Evolutionary conservation across 257 asterid genomes (phyloP).

Genomic region (Nicotiana undulata): DNA sequence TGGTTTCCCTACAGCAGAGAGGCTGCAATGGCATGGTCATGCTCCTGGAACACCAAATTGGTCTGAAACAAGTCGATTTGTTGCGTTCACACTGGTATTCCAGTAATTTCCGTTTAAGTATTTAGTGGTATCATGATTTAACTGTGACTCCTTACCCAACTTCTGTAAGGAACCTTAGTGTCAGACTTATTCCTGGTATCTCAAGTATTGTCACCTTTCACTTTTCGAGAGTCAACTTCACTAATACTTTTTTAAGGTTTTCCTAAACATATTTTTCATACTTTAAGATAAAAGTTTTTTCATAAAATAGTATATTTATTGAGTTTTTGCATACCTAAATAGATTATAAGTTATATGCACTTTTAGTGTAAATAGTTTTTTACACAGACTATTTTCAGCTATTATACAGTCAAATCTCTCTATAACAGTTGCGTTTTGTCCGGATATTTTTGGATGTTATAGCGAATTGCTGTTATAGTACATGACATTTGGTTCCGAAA

Average conservation of each 20-base stretch:
- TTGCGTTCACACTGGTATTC: conserved; percentile 77
- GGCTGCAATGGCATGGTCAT: conserved; percentile 94
- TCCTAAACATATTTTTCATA: background rate
- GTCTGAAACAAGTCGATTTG: conserved; percentile 81
- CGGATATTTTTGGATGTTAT: too few relatives aligned
- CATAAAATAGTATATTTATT: background rate
- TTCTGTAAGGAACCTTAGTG: background rate
- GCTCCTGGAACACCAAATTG: conserved; percentile 80
- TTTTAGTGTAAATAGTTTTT: too few relatives aligned
- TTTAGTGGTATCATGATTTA: background rate
- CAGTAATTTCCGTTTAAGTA: background rate
- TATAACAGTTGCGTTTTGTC: too few relatives aligned
- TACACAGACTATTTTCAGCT: too few relatives aligned
- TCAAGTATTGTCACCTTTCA: background rate
- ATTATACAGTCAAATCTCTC: too few relatives aligned
- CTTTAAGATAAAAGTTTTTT: background rate
- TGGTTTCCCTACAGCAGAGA: conserved; percentile 88
- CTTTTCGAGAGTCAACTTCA: background rate
- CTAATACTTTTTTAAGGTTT: background rate
- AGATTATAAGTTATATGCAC: too few relatives aligned
- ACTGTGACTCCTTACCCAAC: background rate
- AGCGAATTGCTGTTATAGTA: too few relatives aligned
- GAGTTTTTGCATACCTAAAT: too few relatives aligned
- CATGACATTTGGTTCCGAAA: too few relatives aligned
- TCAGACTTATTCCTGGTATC: background rate